Base-by-base conservation (phyloP, 306 rosid species). In the Astragalus glycyphyllos region DNA sequence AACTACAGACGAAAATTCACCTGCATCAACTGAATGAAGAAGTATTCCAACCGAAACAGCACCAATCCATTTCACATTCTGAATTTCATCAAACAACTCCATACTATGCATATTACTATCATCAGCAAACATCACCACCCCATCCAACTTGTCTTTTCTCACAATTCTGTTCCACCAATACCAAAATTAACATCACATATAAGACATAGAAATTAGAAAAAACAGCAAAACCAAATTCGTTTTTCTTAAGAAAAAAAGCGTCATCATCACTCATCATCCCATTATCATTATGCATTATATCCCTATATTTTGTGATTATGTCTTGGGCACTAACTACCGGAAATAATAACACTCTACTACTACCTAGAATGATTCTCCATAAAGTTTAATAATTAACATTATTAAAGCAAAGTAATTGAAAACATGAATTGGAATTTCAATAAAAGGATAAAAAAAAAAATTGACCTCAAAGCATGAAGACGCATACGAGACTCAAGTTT, bases 41-140 rank as follows among this genome's bases (percentile, higher is more conserved):
- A 91, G 89, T 68, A 95, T 89, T 47, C 99, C 97, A 62, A 89
- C 97, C 3, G 99, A 95, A 80, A 95, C 73, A 72, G 96, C 97
- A 77, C 96, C 99, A 35, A 95, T 58, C 99, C 96, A 85, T 64
- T 88, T 86, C 84, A 91, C 92, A 61, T 56, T 89, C 74, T 91
- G 99, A 64, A 87, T 78, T 78, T 91, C 99, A 68, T 91, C 96
- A 68, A 95, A 95, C 37, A 95, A 77, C 83, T 95, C 99, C 96
- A 88, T 84, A 67, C 92, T 91, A 63, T 95, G 97, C 99, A 91
- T 87, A 78, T 95, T 95, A 85, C 99, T 95, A 79, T 95, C 99
- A 79, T 95, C 99, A 1, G 94, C 91, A 87, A 95, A 95, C 87
- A 89, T 76, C 82, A 91, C 96, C 61, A 82, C 80, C 76, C 97